These are phyloP conservation scores for Drosera capensis DNA, from an alignment of 148 eudicot species.

Conservation along the genomic window DNA sequence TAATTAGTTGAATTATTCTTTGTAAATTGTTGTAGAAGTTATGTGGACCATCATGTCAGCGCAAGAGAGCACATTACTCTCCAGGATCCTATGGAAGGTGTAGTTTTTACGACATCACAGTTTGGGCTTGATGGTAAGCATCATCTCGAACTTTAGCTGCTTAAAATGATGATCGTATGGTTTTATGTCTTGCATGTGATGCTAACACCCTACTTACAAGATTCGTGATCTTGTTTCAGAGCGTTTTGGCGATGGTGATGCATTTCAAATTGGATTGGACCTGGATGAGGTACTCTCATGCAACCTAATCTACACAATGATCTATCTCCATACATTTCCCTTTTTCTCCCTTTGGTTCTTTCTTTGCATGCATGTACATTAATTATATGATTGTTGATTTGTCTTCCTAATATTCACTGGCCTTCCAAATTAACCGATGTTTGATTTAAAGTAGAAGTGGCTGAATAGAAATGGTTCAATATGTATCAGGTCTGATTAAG, in stretches of 20 bases:
- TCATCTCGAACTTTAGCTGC: not conserved
- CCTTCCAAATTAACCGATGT: too few species aligned
- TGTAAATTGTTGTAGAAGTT: slow-evolving; percentile 48
- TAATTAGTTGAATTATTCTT: too few species aligned
- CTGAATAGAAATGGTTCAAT: too few species aligned
- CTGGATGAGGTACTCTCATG: slow-evolving; percentile 42
- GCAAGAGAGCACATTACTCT: slow-evolving; percentile 93
- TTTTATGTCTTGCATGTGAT: not conserved
- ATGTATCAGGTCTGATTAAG: too few species aligned
- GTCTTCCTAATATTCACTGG: too few species aligned
- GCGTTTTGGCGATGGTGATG: slow-evolving; percentile 95
- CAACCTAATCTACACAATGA: too few species aligned
- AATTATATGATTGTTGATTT: too few species aligned
- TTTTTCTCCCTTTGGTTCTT: too few species aligned
- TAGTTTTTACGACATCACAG: slow-evolving; percentile 57
- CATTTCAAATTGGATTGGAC: slow-evolving; percentile 68
- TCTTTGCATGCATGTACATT: too few species aligned
- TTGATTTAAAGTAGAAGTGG: too few species aligned
- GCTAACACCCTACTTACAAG: not conserved
- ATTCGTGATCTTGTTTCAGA: slow-evolving; percentile 29
- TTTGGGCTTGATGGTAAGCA: slow-evolving; percentile 88
- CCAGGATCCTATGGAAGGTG: slow-evolving; percentile 85
- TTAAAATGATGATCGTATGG: not conserved
- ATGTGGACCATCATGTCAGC: slow-evolving; percentile 80
- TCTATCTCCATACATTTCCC: too few species aligned